Evolutionary conservation across 2,329 filamentous ascomycete genomes (phyloP), one percentile per base, ranked within the genome.

Genomic region (Corynespora cassiicola): DNA sequence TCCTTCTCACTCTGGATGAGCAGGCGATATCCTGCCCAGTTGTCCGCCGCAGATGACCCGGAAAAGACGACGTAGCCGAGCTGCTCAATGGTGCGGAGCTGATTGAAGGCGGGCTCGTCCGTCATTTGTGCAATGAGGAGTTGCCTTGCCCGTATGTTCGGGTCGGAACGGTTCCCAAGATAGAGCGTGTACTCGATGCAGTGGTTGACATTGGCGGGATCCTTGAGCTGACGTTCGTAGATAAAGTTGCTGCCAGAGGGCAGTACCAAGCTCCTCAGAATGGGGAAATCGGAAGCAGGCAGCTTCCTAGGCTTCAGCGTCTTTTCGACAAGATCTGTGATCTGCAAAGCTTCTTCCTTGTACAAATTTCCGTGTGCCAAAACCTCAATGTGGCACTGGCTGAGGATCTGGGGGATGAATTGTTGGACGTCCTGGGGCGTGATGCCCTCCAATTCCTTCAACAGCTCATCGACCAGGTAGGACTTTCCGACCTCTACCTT

Each of bases 51-150:
- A 35, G 80, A 79, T 24, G 84, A 77, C 18, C 90, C 88, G 31
- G 88, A 92, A 70, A 92, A 96, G 1, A 99, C 92, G 36, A 99
- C 88, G 56, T 99, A 99, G 9, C 94, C 94, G 6, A 99, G 85
- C 70, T 99, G 92, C 68, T 99, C 92, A 70, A 97, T 96, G 27
- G 94, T 97, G 32, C 94, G 84, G 6, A 99, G 78, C 66, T 95
- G 90, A 69, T 99, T 90, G 63, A 97, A 99, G 7, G 87, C 87
- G 4, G 91, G 91, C 71, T 99, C 94, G 39, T 95, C 88, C 0
- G 90, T 85, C 72, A 99, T 87, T 69, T 97, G 94, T 17, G 89
- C 87, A 26, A 96, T 79, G 5, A 99, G 77, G 26, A 95, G 76
- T 1, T 88, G 79, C 67, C 88, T 90, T 10, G 91, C 88, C 12